Evolutionary conservation across 1,284 basidiomycete species (phyloP).

Genomic region (Heliocybe sulcata): DNA sequence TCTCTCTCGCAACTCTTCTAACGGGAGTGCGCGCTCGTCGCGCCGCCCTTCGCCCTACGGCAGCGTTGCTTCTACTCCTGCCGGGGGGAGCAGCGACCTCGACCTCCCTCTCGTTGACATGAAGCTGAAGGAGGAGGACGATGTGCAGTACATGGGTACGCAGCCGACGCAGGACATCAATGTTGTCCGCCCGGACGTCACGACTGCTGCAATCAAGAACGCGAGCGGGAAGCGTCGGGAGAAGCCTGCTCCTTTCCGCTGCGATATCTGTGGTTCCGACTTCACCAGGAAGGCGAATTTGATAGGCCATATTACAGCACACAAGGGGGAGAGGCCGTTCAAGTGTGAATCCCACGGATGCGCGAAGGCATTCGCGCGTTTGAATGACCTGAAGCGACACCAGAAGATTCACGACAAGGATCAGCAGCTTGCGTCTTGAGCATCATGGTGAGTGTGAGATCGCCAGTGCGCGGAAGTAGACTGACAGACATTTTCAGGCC

Average conservation of each 20-base stretch:
- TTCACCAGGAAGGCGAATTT: not conserved
- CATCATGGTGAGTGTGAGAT: not conserved
- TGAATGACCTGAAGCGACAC: not conserved
- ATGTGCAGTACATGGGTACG: not conserved
- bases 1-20: not conserved
- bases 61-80: not conserved
- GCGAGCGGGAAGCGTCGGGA: not conserved
- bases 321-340: not conserved
- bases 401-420: not conserved
- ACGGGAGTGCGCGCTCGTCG: not conserved
- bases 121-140: not conserved
- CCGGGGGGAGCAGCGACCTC: not conserved
- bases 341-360: not conserved
- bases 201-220: not conserved
- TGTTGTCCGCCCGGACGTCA: not conserved
- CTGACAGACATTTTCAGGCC: no score
- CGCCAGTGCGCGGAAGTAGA: not conserved
- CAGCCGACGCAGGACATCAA: not conserved
- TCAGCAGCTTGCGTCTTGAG: not conserved
- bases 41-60: not conserved
- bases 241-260: not conserved
- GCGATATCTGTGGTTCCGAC: not conserved
- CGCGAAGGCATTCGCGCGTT: not conserved
- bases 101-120: not conserved
- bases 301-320: not conserved